phyloP scores from a whole-genome alignment of 768 basidiomycete species.

The Pulveroboletus ravenelii region DNA sequence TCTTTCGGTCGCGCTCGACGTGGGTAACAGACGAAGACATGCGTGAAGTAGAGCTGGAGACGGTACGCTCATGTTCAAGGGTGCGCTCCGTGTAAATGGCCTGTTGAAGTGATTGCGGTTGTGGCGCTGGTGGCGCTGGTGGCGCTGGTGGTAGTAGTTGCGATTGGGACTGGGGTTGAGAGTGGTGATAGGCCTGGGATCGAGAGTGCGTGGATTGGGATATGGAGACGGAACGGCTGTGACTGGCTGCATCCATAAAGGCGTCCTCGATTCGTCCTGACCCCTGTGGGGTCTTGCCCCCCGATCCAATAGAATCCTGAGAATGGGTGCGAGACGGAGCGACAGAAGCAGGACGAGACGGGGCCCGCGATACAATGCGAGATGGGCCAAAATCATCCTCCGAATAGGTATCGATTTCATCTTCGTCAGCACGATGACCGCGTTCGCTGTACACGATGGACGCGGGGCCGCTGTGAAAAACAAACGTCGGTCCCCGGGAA shows the following conservation, averaged over 20 bases:
- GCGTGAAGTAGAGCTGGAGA: conserved; percentile 25
- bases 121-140: neutral
- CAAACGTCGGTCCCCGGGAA: neutral
- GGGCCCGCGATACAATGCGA: conserved; percentile 30
- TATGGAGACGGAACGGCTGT: conserved; percentile 21
- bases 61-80: conserved; percentile 20
- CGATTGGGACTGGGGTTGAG: conserved; percentile 11
- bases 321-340: conserved; percentile 54
- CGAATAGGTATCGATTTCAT: conserved; percentile 58
- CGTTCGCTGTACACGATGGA: conserved; percentile 80
- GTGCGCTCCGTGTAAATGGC: conserved; percentile 22
- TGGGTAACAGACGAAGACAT: conserved; percentile 18
- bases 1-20: conserved; percentile 26
- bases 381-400: conserved; percentile 54
- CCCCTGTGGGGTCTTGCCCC: conserved; percentile 30
- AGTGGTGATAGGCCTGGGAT: conserved; percentile 12
- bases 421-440: conserved; percentile 68
- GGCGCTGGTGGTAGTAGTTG: neutral
- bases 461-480: conserved; percentile 57
- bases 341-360: conserved; percentile 42
- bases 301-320: conserved; percentile 36
- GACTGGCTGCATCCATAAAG: conserved; percentile 29
- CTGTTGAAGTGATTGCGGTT: conserved; percentile 4
- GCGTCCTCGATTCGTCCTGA: conserved; percentile 22
- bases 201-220: conserved; percentile 19